Conservation (phyloP, 2,329 filamentous ascomycete genomes). For the Zopfia rhizophila region DNA sequence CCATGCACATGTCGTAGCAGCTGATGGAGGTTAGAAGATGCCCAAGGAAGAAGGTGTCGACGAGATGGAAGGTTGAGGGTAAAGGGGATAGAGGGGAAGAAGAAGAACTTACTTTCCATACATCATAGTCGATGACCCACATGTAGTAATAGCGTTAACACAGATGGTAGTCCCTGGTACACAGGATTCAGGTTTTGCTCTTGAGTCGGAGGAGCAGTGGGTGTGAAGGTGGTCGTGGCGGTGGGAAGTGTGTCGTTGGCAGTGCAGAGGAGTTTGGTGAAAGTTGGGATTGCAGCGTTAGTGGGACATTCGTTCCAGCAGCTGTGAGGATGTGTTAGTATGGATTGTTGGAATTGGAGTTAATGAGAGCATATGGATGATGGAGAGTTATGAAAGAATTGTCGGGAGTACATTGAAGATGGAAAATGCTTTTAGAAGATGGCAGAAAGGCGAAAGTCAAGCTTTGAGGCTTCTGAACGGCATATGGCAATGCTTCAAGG, state of each 20-base stretch:
- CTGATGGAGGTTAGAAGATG: slow-evolving; percentile 8
- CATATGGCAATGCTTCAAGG: slow-evolving; percentile 20
- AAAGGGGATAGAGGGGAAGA: background rate
- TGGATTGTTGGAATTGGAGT: background rate
- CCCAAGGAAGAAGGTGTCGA: slow-evolving; percentile 1
- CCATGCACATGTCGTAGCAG: slow-evolving; percentile 26
- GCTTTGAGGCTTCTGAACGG: slow-evolving; percentile 10
- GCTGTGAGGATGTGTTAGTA: slow-evolving; percentile 1
- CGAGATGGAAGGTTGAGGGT: background rate
- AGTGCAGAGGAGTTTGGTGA: slow-evolving; percentile 9
- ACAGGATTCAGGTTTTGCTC: too few relatives aligned
- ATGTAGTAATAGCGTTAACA: slow-evolving; percentile 1
- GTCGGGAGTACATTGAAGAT: background rate
- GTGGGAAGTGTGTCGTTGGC: background rate
- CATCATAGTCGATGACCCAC: background rate
- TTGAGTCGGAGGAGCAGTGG: background rate
- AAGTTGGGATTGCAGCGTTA: background rate
- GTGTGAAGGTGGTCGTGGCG: background rate
- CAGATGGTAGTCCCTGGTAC: slow-evolving; percentile 1
- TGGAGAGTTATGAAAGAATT: too few relatives aligned
- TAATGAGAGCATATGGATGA: too few relatives aligned
- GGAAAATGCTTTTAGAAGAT: too few relatives aligned
- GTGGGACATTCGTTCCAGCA: slow-evolving; percentile 15
- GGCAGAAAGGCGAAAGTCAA: slow-evolving; percentile 16
- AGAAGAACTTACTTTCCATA: slow-evolving; percentile 7